A percentile compares a stretch with the other conserved stretches of the same genome.
These are phyloP conservation scores for Agaricus subrufescens DNA, from an alignment of 768 basidiomycete genomes.

Conservation along the genomic window DNA sequence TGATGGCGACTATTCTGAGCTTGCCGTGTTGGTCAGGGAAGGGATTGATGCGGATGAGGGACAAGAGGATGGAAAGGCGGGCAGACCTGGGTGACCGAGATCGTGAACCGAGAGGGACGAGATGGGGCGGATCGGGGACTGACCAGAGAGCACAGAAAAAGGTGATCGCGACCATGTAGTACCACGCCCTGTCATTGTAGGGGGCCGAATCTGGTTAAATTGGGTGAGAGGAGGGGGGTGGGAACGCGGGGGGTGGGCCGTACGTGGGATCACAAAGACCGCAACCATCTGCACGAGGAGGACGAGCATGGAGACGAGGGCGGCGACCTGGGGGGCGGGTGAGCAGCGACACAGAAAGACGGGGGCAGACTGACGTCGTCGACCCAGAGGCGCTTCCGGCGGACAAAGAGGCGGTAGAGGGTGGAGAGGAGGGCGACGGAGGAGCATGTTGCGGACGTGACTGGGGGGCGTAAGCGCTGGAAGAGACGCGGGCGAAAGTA, in stretches of 20 bases:
- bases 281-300: conserved; percentile 23
- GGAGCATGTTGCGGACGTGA: conserved; percentile 27
- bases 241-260: neutral
- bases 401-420: conserved; percentile 24
- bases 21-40: conserved; percentile 1
- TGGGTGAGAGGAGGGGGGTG: neutral
- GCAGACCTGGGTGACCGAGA: conserved; percentile 28
- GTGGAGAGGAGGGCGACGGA: conserved; percentile 27
- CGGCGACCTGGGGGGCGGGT: conserved; percentile 19
- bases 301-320: conserved; percentile 22
- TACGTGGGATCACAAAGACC: conserved; percentile 24
- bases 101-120: neutral
- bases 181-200: conserved; percentile 19
- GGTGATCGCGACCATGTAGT: conserved; percentile 29
- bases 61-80: conserved; percentile 49
- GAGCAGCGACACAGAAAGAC: neutral
- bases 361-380: conserved; percentile 26
- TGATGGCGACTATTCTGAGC: conserved; percentile 21
- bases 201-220: conserved; percentile 1
- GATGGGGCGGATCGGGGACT: neutral
- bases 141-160: conserved; percentile 39
- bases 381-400: conserved; percentile 27
- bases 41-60: conserved; percentile 48
- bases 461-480: conserved; percentile 13
- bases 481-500: neutral